Conservation (phyloP, 2,329 filamentous ascomycete genomes). For the Aspergillus amoenus region DNA sequence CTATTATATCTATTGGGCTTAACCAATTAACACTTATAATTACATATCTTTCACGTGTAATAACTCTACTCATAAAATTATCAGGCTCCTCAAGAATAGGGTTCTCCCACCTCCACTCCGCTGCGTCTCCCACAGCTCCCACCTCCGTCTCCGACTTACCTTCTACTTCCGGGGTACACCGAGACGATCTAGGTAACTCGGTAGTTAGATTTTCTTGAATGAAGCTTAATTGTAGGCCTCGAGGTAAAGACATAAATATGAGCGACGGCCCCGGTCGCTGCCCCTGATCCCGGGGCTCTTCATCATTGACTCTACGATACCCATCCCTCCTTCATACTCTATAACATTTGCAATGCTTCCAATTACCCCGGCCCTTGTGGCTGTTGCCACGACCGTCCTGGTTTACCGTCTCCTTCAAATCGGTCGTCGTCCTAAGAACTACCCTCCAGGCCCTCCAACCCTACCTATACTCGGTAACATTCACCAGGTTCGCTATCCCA, state of each 20-base stretch:
- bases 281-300: neutral
- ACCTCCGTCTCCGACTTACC: slow-evolving; percentile 9
- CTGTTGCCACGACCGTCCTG: neutral
- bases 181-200: neutral
- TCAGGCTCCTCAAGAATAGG: neutral
- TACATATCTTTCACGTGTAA: neutral
- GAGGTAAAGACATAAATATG: neutral
- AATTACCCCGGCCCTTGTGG: neutral
- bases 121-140: slow-evolving; percentile 4
- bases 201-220: neutral
- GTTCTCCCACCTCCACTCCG: neutral
- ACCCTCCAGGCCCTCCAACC: neutral
- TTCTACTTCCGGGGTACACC: neutral
- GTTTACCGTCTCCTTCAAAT: neutral
- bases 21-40: neutral
- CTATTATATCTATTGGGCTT: too few species aligned
- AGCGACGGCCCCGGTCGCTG: neutral
- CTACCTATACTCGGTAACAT: neutral
- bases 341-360: neutral
- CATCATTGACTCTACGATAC: neutral
- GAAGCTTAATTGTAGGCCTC: neutral
- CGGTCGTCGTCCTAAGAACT: neutral
- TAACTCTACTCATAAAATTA: neutral
- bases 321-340: neutral
- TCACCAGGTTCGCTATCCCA: neutral